A percentile compares a stretch with the other conserved stretches of the same genome.
These are phyloP conservation scores for Wickerhamiella kazuoi DNA, from an alignment of 805 yeast species.

Conservation along the genomic window DNA sequence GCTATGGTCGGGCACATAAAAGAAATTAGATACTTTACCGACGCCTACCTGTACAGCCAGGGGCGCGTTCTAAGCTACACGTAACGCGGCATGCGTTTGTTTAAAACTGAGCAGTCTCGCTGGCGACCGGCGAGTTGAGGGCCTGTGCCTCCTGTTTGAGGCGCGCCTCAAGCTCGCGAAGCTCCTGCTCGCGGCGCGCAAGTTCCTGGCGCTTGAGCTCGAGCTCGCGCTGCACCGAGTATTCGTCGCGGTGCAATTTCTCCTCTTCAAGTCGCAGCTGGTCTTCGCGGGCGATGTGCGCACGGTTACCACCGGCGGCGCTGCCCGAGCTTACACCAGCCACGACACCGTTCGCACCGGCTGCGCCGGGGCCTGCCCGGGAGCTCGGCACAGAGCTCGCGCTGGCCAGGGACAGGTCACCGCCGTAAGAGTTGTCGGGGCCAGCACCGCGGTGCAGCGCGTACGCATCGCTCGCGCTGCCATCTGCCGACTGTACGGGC, in stretches of 20 bases:
- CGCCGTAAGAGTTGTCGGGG: neutral
- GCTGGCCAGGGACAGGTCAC: neutral
- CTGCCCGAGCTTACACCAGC: neutral
- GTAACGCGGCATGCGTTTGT: too few species aligned
- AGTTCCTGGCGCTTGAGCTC: conserved; percentile 66
- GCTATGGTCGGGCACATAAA: too few species aligned
- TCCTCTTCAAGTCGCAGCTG: conserved; percentile 81
- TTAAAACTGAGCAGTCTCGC: neutral
- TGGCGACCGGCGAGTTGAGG: conserved; percentile 4
- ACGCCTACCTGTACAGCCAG: too few species aligned
- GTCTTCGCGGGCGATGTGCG: conserved; percentile 58
- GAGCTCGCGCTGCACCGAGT: conserved; percentile 74
- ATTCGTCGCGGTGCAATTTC: conserved; percentile 69
- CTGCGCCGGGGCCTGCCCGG: neutral
- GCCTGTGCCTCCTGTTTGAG: conserved; percentile 36
- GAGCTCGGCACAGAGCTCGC: conserved; percentile 6
- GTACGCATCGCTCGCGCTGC: conserved; percentile 1
- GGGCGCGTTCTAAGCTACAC: too few species aligned
- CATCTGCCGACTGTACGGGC: conserved; percentile 5
- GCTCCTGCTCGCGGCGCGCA: conserved; percentile 67
- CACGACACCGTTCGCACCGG: neutral
- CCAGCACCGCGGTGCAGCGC: neutral
- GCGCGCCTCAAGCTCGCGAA: conserved; percentile 62
- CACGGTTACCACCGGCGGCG: conserved; percentile 19
- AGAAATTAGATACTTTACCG: too few species aligned